Evolutionary conservation across 192 early-diverging fungal genomes (phyloP).

Genomic region (Chytriomyces sp.): DNA sequence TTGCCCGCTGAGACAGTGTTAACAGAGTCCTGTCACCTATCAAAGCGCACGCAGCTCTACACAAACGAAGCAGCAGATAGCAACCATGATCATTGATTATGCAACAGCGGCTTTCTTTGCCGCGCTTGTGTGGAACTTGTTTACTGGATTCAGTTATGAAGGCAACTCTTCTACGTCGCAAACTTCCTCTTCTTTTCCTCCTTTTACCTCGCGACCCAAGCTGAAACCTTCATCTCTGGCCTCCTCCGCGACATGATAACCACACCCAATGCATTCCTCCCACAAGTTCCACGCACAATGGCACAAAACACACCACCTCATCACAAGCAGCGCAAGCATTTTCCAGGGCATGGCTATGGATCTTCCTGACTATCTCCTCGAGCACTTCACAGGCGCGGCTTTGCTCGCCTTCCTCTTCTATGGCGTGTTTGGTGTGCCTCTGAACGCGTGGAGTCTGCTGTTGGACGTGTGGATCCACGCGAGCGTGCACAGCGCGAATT

Average conservation of each 20-base stretch:
- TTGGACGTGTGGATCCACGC: neutral
- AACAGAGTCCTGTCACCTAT: no score
- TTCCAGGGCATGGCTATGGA: neutral
- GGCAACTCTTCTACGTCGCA: neutral
- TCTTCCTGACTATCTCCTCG: neutral
- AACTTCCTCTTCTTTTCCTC: neutral
- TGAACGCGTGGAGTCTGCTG: neutral
- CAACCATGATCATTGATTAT: neutral
- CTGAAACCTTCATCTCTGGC: neutral
- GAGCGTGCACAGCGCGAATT: neutral
- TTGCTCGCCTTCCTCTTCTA: neutral
- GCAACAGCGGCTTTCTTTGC: neutral
- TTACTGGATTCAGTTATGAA: neutral
- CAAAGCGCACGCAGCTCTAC: no score
- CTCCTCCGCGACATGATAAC: neutral
- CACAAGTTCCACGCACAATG: neutral
- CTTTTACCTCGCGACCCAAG: neutral
- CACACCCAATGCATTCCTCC: neutral
- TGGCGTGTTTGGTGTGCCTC: neutral
- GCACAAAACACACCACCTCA: neutral
- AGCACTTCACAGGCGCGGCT: neutral
- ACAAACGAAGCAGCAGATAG: neutral
- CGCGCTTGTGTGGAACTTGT: neutral
- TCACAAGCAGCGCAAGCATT: neutral
- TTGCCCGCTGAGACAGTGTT: no score